phyloP scores from a whole-genome alignment of 202 grass and related monocot species.

The Schoenoplectus triqueter region DNA sequence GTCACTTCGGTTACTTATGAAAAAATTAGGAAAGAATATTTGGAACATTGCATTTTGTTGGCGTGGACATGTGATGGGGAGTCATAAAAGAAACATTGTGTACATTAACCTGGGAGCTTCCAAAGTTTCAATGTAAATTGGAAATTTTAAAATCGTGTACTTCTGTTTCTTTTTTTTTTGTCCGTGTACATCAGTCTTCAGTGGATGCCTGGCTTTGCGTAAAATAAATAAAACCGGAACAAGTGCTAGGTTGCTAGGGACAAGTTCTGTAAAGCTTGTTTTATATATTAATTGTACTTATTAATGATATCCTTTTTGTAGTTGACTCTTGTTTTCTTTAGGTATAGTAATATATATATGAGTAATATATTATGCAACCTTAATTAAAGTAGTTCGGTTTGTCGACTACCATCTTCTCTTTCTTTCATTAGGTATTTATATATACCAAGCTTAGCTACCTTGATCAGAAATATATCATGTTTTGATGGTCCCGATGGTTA shows the following conservation, averaged over 20 bases:
- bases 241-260: not conserved
- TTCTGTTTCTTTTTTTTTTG: not conserved
- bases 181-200: too few relatives aligned
- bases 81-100: not conserved
- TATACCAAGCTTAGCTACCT: not conserved
- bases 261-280: not conserved
- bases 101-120: not conserved
- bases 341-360: not conserved
- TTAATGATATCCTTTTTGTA: not conserved
- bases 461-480: not conserved
- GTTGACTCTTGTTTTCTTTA: conserved; percentile 20
- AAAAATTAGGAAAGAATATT: not conserved
- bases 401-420: conserved; percentile 31
- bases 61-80: too few relatives aligned
- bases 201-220: not conserved
- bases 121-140: not conserved
- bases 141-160: not conserved
- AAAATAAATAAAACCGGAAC: not conserved
- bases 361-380: not conserved
- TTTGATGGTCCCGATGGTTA: conserved; percentile 14
- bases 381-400: conserved; percentile 34
- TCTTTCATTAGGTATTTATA: conserved; percentile 7
- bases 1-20: not conserved
- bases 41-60: not conserved
- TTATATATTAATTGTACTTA: not conserved